Percentiles rank a stretch among this genome's conserved stretches.
These are phyloP conservation scores for Catenaria anguillulae DNA, from an alignment of 371 early-diverging fungal genomes.

Conservation along the genomic window DNA sequence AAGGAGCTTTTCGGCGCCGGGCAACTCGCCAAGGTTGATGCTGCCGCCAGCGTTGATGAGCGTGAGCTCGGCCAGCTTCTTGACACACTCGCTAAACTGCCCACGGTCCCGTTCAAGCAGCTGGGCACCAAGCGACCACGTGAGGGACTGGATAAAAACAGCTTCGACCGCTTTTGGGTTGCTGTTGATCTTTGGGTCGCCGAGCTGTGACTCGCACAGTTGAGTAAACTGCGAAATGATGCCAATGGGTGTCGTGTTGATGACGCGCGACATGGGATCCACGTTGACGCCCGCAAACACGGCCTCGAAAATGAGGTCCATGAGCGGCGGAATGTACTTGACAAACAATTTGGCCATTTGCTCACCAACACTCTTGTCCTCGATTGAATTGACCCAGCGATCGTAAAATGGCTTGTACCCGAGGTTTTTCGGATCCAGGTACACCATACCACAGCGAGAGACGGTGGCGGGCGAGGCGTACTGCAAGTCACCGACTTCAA, in stretches of 20 bases:
- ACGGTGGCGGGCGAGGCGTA: slow-evolving; percentile 51
- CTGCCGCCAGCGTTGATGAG: slow-evolving; percentile 24
- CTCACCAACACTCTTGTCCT: slow-evolving; percentile 24
- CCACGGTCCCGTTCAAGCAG: slow-evolving; percentile 31
- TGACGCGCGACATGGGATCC: slow-evolving; percentile 27
- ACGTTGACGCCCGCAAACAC: slow-evolving; percentile 29
- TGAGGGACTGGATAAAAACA: slow-evolving; percentile 30
- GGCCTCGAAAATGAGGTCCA: slow-evolving; percentile 33
- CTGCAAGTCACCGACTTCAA: slow-evolving; percentile 42
- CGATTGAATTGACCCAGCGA: slow-evolving; percentile 26
- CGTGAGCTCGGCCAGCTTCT: slow-evolving; percentile 34
- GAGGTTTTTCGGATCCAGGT: slow-evolving; percentile 40
- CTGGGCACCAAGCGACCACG: slow-evolving; percentile 37
- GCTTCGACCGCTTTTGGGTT: slow-evolving; percentile 23
- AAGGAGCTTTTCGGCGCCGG: slow-evolving; percentile 32
- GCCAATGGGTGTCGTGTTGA: slow-evolving; percentile 26
- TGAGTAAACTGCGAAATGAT: slow-evolving; percentile 32
- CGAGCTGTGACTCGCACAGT: slow-evolving; percentile 27
- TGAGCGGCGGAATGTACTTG: slow-evolving; percentile 27
- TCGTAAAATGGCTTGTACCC: slow-evolving; percentile 31
- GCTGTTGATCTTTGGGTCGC: slow-evolving; percentile 20
- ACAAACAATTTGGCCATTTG: slow-evolving; percentile 21
- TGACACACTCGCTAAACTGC: slow-evolving; percentile 34
- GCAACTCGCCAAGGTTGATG: slow-evolving; percentile 31
- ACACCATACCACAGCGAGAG: slow-evolving; percentile 47